These are phyloP conservation scores for Crassisporium funariophilum DNA, from an alignment of 768 basidiomycete species.

Conservation along the genomic window DNA sequence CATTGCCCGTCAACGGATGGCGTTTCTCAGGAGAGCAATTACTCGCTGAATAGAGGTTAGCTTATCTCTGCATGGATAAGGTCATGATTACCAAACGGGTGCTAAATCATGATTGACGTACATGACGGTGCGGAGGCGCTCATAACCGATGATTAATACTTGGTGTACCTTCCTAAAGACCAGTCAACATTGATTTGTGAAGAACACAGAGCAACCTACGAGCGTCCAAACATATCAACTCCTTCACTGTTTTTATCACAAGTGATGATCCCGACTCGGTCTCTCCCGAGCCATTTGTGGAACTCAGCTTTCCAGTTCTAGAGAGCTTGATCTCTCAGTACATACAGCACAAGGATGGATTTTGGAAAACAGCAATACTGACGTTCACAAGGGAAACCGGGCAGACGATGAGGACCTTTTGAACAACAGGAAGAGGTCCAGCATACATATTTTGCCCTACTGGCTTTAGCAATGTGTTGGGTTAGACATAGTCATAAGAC, in stretches of 20 bases:
- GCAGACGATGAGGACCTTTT: slow-evolving; percentile 91
- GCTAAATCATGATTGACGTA: slow-evolving; percentile 36
- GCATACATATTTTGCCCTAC: slow-evolving; percentile 87
- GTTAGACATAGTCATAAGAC: slow-evolving; percentile 23
- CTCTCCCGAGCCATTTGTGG: slow-evolving; percentile 82
- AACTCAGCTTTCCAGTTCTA: slow-evolving; percentile 98
- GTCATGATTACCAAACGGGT: too few species aligned
- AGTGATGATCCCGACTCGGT: slow-evolving; percentile 47
- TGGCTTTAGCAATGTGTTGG: too few species aligned
- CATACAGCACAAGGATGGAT: too few species aligned
- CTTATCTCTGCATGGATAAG: too few species aligned
- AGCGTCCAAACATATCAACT: slow-evolving; percentile 73
- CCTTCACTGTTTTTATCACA: slow-evolving; percentile 50
- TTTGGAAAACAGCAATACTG: slow-evolving; percentile 20
- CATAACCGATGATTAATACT: slow-evolving; percentile 94
- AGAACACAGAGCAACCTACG: slow-evolving; percentile 42
- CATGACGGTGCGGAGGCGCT: slow-evolving; percentile 84
- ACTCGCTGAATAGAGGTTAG: slow-evolving; percentile 26
- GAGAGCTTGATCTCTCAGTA: slow-evolving; percentile 1
- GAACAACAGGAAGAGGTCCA: slow-evolving; percentile 53
- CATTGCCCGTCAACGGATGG: too few species aligned
- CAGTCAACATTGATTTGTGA: background rate
- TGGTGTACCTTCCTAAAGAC: slow-evolving; percentile 66
- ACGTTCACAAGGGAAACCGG: slow-evolving; percentile 90
- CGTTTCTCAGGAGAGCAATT: slow-evolving; percentile 1